Evolutionary conservation across 345 rosid species (phyloP), one percentile per base, ranked within the genome.

Genomic region (Populus deltoides): DNA sequence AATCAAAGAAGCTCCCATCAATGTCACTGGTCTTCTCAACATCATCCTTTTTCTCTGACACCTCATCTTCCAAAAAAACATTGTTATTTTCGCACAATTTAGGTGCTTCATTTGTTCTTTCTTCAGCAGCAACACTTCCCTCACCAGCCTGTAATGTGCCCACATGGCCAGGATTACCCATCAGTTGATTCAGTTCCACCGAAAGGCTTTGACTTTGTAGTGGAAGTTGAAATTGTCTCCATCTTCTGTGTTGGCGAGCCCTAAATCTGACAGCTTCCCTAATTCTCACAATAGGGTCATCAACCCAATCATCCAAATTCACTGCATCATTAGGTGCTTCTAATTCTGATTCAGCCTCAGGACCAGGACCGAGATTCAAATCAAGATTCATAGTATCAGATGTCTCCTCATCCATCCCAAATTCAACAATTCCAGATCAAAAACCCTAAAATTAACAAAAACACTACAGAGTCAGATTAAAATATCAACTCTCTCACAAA

Each of bases 361-460:
- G 94, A 80, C 77, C 91, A 71, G 98, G 99, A 51, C 96, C 96
- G 72, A 95, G 88, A 80, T 95, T 95, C 92, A 95, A 89, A 85
- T 95, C 99, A 51, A 95, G 99, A 82, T 95, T 93, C 98, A 95
- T 93, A 36, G 94, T 85, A 73, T 92, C 94, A 41, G 91, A 85
- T 75, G 89, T 83, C 84, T 88, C 95, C 68, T 92, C 97, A 53
- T 84, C 92, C 98, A 93, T 92, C 75, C 74, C 77, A 81, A 80
- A 75, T 38, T 63, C 55, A 63, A 74, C 68, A 75, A 79, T 59
- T 73, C 70, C 67, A 47, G 75, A 61, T 38, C 75, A 65, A 79
- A 47, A 71, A 45, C 36, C 81, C 84, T 79, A 76, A 24, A 49
- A 71, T 65, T 53, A 70, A 12, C 67, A 70, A 53, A 72, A 75